Conservation (phyloP, 768 basidiomycete species). For the Suillus weaverae region DNA sequence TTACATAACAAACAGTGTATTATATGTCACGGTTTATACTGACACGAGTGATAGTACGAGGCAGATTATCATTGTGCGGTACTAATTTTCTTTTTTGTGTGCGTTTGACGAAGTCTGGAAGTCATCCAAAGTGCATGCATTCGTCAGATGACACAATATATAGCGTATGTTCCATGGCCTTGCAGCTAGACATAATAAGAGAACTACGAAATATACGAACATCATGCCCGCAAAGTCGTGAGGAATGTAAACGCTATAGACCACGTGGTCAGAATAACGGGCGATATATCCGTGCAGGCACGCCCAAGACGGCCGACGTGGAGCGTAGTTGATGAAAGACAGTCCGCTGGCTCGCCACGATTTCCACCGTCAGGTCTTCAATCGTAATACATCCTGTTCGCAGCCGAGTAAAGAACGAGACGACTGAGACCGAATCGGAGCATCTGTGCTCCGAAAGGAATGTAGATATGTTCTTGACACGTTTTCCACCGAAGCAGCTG, state of each 20-base stretch:
- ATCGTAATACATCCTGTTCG: background rate
- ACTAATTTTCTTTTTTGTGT: background rate
- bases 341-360: background rate
- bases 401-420: background rate
- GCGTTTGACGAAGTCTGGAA: background rate
- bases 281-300: background rate
- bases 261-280: background rate
- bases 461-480: background rate
- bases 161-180: background rate
- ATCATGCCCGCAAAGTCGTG: no score
- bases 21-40: no score
- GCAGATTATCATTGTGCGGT: background rate
- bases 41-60: background rate
- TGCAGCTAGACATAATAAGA: background rate
- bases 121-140: background rate
- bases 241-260: background rate
- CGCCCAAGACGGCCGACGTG: background rate
- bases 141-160: background rate
- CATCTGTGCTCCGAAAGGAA: background rate
- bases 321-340: background rate
- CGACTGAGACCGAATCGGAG: background rate
- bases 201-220: background rate
- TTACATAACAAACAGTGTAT: slow-evolving; percentile 29
- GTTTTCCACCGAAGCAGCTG: background rate
- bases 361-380: background rate